Evolutionary conservation across 148 eudicot genomes (phyloP), one percentile per base, ranked within the genome.

Genomic region (Salicornia ramosissima): DNA sequence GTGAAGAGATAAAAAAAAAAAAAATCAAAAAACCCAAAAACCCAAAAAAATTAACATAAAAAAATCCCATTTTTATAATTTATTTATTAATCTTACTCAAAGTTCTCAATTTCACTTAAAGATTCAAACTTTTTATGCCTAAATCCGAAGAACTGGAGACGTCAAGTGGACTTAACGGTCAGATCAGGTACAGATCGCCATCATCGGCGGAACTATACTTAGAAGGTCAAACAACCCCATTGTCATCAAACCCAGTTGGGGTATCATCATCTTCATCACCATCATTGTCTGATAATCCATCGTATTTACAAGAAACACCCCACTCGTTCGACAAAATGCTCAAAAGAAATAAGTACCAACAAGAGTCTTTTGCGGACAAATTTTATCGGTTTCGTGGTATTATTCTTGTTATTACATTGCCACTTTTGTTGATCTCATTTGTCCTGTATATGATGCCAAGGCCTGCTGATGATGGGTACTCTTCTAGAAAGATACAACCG

Each of bases 131-230:
- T 30, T 3, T 7, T 10, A 39, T 2, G 16, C 46, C 0, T 1
- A 49, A 79, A 67, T 70, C 68, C 5, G 83, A 40, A 78, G 90
- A 74, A 78, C 97, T 90, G 96, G 97, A 93, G 84, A 70, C 64
- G 64, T 50, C 86, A 36, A 67, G 85, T 12, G 71, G 78, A 50
- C 84, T 74, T 7, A 91, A 77, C 90, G 91, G 90, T 39, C 85
- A 88, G 86, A 93, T 93, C 84, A 84, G 98, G 70, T 93, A 85
- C 82, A 67, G 98, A 79, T 86, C 98, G 3, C 96, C 95, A 6
- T 93, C 98, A 16, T 87, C 98, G 29, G 83, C 96, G 5, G 98
- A 93, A 61, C 89, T 93, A 6, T 82, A 79, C 30, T 4, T 45
- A 18, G 88, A 84, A 43, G 69, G 74, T 39, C 87, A 84, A 70